A percentile compares a stretch with the other conserved stretches of the same genome.
Evolutionary conservation across 1,284 basidiomycete genomes (phyloP).

Genomic region (Pseudozyma thailandica): DNA sequence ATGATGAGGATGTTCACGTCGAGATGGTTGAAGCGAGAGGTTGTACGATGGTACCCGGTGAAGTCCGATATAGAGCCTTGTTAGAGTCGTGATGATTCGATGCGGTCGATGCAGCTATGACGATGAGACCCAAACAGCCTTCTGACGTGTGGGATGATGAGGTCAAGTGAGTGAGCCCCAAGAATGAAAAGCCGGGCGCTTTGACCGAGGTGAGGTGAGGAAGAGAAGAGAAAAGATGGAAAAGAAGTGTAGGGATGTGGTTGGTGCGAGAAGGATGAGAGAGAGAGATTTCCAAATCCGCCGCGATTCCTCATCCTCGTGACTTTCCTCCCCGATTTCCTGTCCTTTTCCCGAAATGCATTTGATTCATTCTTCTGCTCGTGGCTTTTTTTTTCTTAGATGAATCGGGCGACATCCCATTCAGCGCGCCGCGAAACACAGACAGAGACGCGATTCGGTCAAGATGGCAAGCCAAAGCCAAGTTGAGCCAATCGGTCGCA

Average conservation of each 20-base stretch:
- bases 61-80: neutral
- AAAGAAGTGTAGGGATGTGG: no score
- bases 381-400: no score
- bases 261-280: slow-evolving; percentile 12
- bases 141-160: neutral
- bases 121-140: no score
- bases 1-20: neutral
- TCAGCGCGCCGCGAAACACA: slow-evolving; percentile 6
- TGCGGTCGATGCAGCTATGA: neutral
- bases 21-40: neutral
- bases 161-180: neutral
- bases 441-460: slow-evolving; percentile 4
- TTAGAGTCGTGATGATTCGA: neutral
- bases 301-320: no score
- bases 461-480: neutral
- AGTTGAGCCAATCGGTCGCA: neutral
- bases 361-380: no score
- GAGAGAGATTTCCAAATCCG: slow-evolving; percentile 13
- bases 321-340: no score
- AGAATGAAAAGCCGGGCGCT: neutral
- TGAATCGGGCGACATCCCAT: slow-evolving; percentile 9
- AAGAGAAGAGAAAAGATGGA: slow-evolving; percentile 6
- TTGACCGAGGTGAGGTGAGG: slow-evolving; percentile 21
- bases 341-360: no score
- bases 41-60: neutral